Base-by-base conservation (phyloP, 2,329 filamentous ascomycete genomes). In the Aureobasidium sp. region DNA sequence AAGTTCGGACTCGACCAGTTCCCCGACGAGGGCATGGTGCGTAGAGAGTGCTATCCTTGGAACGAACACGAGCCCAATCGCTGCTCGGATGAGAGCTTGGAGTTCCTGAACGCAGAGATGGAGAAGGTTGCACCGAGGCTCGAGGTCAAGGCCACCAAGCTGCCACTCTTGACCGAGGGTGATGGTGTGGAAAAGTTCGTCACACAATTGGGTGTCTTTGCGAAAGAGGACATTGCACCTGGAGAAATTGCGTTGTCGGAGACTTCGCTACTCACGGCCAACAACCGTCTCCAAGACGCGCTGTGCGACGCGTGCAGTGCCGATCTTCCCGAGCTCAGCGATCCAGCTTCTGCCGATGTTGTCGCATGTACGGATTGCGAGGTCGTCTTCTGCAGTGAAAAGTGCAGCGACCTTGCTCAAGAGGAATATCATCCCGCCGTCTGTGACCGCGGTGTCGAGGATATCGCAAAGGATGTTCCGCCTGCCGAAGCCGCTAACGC, bases 261-360 rank as follows among this genome's bases (percentile, higher is more conserved):
- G 70, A 89, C 87, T 63, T 94, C 91, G 9, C 81, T 96, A 8
- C 77, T 99, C 42, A 96, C 92, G 1, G 92, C 90, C 47, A 94
- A 93, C 67, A 94, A 94, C 70, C 85, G 90, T 31, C 81, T 94
- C 13, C 90, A 95, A 70, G 91, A 95, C 64, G 81, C 88, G 4
- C 81, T 93, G 31, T 97, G 93, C 73, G 93, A 97, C 73, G 91
- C 91, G 15, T 97, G 93, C 72, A 90, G 90, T 67, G 80, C 82
- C 8, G 83, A 84, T 25, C 80, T 95, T 6, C 89, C 88, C 0
- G 65, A 66, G 27, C 61, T 71, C 6, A 64, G 63, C 47, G 68
- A 66, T 15, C 61, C 65, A 4, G 67, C 63, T 23, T 62, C 64
- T 27, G 60, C 63, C 2, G 61, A 63, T 1, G 63, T 67, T 13